Conservation (phyloP, 106 monocot genomes). For the Cymbidium sinense region DNA sequence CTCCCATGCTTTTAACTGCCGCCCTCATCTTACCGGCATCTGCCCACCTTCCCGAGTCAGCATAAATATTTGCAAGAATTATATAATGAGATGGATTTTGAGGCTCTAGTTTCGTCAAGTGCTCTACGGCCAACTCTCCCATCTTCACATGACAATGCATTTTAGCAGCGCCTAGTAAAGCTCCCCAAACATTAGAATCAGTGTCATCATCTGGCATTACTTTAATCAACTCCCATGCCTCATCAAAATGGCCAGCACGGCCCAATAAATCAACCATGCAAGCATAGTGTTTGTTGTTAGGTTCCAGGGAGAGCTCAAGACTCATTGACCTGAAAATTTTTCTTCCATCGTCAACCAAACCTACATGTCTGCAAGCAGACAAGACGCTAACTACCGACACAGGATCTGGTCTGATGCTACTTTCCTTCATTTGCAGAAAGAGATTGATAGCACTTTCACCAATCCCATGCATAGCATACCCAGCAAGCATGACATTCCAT, state of each 20-base stretch:
- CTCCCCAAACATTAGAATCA: conserved; percentile 52
- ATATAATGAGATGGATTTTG: conserved; percentile 52
- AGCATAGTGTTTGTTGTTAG: conserved; percentile 48
- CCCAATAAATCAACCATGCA: conserved; percentile 67
- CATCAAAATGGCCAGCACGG: conserved; percentile 45
- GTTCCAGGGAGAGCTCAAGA: conserved; percentile 19
- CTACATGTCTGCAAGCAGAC: conserved; percentile 77
- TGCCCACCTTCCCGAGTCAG: conserved; percentile 52
- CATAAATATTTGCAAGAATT: conserved; percentile 62
- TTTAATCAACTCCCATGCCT: conserved; percentile 40
- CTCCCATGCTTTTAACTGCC: conserved; percentile 24
- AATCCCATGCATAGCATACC: conserved; percentile 59
- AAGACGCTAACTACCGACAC: conserved; percentile 47
- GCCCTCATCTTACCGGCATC: conserved; percentile 50
- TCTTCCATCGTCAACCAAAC: conserved; percentile 59
- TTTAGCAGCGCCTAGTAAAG: conserved; percentile 49
- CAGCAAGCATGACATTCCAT: conserved; percentile 65
- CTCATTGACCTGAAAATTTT: conserved; percentile 46
- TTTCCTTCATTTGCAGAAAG: conserved; percentile 43
- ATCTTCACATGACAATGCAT: conserved; percentile 43
- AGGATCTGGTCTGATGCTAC: conserved; percentile 22
- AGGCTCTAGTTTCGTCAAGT: conserved; percentile 45
- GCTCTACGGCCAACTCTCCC: conserved; percentile 46
- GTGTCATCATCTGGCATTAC: conserved; percentile 30
- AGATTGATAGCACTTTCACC: conserved; percentile 34